Evolutionary conservation across 345 rosid genomes (phyloP), one percentile per base, ranked within the genome.

Genomic region (Pseudoturritis turrita): DNA sequence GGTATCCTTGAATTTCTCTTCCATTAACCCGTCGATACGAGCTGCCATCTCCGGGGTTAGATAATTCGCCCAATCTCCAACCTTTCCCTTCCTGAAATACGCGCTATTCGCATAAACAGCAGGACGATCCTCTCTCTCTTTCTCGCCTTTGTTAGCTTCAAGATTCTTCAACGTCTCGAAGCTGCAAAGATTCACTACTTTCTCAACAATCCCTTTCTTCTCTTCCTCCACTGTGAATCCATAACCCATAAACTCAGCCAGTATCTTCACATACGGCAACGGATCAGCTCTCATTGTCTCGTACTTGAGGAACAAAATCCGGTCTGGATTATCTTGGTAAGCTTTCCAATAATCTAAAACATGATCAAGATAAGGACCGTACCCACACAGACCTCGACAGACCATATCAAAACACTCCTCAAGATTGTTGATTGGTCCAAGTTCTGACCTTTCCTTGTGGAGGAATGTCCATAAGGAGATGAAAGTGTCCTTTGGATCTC

Each of bases 61-160:
- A 75, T 75, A 80, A 19, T 74, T 77, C 6, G 62, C 1, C 79
- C 81, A 83, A 51, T 79, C 87, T 51, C 87, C 84, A 9, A 78
- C 84, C 26, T 68, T 68, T 2, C 81, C 84, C 68, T 83, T 74
- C 65, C 81, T 74, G 6, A 73, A 79, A 22, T 23, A 79, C 1
- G 69, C 67, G 10, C 71, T 72, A 55, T 81, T 79, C 14, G 55
- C 29, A 3, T 26, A 40, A 10, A 51, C 68, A 37, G 40, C 70
- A 6, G 72, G 33, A 8, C 61, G 72, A 17, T 68, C 72, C 2
- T 31, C 49, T 4, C 76, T 55, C 0, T 61, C 72, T 22, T 57
- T 61, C 7, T 83, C 79, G 0, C 29, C 72, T 55, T 54, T 79
- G 45, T 74, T 83, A 25, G 78, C 81, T 33, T 79, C 81, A 46